Percentiles rank a stretch among this genome's conserved stretches.
These are phyloP conservation scores for Rhizopogon vulgaris DNA, from an alignment of 768 basidiomycete genomes.

Conservation along the genomic window DNA sequence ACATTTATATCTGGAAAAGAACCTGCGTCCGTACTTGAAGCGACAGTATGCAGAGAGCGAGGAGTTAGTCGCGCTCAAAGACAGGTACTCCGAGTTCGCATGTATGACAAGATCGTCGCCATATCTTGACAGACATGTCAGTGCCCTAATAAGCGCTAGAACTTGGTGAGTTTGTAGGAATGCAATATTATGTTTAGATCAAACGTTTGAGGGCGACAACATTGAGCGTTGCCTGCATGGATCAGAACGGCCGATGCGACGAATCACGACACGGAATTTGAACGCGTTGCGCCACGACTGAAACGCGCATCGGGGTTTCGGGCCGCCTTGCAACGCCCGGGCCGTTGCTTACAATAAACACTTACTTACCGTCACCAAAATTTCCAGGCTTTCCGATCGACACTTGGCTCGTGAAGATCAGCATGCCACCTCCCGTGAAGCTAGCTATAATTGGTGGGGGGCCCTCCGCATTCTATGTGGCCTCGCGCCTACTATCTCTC, in stretches of 20 bases:
- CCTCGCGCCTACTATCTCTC: constrained; percentile 72
- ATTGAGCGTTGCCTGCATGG: constrained; percentile 68
- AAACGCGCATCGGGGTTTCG: neutral
- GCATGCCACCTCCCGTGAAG: constrained; percentile 42
- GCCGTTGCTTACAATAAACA: neutral
- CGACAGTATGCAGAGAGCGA: constrained; percentile 79
- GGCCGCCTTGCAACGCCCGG: no score
- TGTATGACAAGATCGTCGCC: constrained; percentile 75
- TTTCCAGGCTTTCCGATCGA: neutral
- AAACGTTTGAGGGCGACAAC: constrained; percentile 47
- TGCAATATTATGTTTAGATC: constrained; percentile 1
- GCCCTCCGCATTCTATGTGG: constrained; percentile 95
- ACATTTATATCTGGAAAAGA: constrained; percentile 58
- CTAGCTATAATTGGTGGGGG: constrained; percentile 91
- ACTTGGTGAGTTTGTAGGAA: constrained; percentile 18
- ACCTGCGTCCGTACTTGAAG: constrained; percentile 60
- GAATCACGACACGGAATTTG: neutral
- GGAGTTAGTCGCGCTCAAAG: constrained; percentile 71
- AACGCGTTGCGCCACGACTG: neutral
- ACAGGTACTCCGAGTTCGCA: constrained; percentile 53
- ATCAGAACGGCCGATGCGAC: constrained; percentile 1
- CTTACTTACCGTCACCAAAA: neutral
- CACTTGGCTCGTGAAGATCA: neutral
- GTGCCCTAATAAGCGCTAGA: constrained; percentile 67
- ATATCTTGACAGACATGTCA: constrained; percentile 74